A percentile compares a stretch with the other conserved stretches of the same genome.
These are phyloP conservation scores for Xylaria acuta DNA, from an alignment of 495 filamentous ascomycete species.

Conservation along the genomic window DNA sequence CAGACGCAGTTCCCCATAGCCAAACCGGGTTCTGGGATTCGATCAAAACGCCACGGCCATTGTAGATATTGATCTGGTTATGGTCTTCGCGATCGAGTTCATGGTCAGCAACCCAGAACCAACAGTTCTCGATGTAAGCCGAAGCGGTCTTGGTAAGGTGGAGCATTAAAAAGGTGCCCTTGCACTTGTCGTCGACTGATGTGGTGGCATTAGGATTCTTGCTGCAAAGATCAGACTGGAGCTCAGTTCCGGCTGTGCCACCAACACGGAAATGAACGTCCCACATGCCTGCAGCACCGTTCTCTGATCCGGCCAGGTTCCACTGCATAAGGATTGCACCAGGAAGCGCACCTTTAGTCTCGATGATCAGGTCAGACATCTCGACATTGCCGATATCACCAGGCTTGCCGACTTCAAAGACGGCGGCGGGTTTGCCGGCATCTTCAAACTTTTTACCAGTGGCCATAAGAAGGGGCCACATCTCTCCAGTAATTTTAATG, in stretches of 20 bases:
- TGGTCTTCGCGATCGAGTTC: slow-evolving; percentile 79
- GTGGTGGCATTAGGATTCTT: slow-evolving; percentile 69
- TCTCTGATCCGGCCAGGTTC: slow-evolving; percentile 73
- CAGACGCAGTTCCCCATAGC: slow-evolving; percentile 80
- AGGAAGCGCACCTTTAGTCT: slow-evolving; percentile 76
- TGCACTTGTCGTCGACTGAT: slow-evolving; percentile 62
- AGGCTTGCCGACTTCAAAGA: slow-evolving; percentile 78
- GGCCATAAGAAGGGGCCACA: slow-evolving; percentile 89
- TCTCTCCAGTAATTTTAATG: slow-evolving; percentile 85
- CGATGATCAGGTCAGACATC: slow-evolving; percentile 83
- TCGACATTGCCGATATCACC: slow-evolving; percentile 82
- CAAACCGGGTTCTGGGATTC: slow-evolving; percentile 70
- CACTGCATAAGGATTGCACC: slow-evolving; percentile 91
- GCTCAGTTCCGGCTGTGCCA: slow-evolving; percentile 78
- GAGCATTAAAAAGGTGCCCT: slow-evolving; percentile 80
- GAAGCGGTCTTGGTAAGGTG: slow-evolving; percentile 75
- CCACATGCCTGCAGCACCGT: slow-evolving; percentile 83
- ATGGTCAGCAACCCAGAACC: slow-evolving; percentile 97
- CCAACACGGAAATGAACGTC: slow-evolving; percentile 90
- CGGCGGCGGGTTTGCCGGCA: slow-evolving; percentile 69
- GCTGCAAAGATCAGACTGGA: slow-evolving; percentile 77
- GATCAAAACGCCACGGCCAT: slow-evolving; percentile 83
- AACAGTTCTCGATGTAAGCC: slow-evolving; percentile 88
- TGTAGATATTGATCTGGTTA: slow-evolving; percentile 89
- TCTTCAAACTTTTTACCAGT: slow-evolving; percentile 73